Conservation (phyloP, 345 rosid species). For the Mercurialis annua region DNA sequence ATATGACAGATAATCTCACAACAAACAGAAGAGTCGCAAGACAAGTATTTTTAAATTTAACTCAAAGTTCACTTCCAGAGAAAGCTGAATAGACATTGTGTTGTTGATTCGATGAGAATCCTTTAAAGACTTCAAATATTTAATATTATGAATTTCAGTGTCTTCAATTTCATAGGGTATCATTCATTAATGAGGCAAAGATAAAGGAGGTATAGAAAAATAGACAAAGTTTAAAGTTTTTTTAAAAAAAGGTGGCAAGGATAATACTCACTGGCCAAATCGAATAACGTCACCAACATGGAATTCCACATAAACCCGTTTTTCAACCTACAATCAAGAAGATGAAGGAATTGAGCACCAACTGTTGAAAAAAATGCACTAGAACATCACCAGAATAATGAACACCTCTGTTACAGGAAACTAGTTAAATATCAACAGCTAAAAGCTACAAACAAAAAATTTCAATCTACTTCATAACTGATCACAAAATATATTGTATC, state of each 20-base stretch:
- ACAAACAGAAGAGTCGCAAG: background rate
- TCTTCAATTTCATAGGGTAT: background rate
- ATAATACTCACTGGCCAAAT: conserved; percentile 79
- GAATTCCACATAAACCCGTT: conserved; percentile 59
- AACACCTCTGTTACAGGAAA: background rate
- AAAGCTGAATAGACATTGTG: background rate
- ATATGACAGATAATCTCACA: conserved; percentile 11
- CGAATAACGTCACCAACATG: conserved; percentile 90
- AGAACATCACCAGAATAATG: background rate
- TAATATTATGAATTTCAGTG: background rate
- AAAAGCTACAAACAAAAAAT: background rate
- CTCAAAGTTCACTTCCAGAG: background rate
- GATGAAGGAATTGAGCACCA: background rate
- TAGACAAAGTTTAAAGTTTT: background rate
- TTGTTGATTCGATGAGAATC: background rate
- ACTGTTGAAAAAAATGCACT: background rate
- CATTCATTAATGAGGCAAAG: conserved; percentile 8
- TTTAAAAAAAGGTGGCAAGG: conserved; percentile 14
- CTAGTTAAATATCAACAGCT: background rate
- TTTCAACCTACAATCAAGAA: conserved; percentile 47
- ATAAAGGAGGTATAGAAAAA: conserved; percentile 13
- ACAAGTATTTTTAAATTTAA: background rate
- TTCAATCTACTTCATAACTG: too few relatives aligned
- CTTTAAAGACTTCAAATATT: background rate
- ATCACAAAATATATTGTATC: background rate